A percentile compares a stretch with the other conserved stretches of the same genome.
Conservation (phyloP, 2,329 filamentous ascomycete genomes). For the Cryphonectria japonica region DNA sequence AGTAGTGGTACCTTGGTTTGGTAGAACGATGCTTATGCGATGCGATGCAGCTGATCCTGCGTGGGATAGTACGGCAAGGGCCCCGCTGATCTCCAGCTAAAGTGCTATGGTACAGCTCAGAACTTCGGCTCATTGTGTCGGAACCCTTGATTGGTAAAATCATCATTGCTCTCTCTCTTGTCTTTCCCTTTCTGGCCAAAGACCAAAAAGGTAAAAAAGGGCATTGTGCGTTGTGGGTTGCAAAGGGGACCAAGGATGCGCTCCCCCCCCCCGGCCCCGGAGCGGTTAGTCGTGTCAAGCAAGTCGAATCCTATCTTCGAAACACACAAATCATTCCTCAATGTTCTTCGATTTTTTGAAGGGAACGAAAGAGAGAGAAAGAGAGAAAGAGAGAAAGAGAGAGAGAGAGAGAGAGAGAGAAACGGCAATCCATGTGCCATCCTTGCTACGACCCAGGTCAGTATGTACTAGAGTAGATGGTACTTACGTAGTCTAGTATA, state of each 20-base stretch:
- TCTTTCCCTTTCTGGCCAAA: not conserved
- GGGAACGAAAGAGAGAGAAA: not conserved
- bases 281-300: not conserved
- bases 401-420: not conserved
- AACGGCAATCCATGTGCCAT: not conserved
- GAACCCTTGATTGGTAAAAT: not conserved
- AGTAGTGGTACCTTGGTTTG: not conserved
- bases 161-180: not conserved
- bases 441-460: not conserved
- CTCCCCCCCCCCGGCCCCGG: not conserved
- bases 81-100: constrained; percentile 13
- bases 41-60: constrained; percentile 10
- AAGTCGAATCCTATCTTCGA: constrained; percentile 3
- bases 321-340: constrained; percentile 13
- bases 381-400: not conserved
- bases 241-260: not conserved
- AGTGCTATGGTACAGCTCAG: constrained; percentile 6
- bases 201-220: not conserved
- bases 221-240: not conserved
- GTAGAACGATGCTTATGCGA: constrained; percentile 10
- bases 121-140: constrained; percentile 21
- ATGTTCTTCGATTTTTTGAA: constrained; percentile 13
- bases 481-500: not conserved
- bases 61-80: constrained; percentile 1
- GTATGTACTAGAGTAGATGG: not conserved